Evolutionary conservation across 2,329 filamentous ascomycete genomes (phyloP), one percentile per base, ranked within the genome.

Genomic region (Ophiostoma sp.): DNA sequence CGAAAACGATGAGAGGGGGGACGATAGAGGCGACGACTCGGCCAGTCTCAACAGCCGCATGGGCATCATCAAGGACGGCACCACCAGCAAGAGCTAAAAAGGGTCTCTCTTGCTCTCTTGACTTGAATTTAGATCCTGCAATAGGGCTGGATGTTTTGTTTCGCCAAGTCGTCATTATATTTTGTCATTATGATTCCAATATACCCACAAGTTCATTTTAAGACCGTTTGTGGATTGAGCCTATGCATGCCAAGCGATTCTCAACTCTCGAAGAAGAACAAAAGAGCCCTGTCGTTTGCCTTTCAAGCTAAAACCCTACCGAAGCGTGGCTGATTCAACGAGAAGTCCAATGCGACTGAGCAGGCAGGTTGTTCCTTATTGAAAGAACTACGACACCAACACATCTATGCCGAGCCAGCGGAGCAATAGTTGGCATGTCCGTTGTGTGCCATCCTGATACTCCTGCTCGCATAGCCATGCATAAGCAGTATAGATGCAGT

Each of bases 11-110:
- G 60, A 58, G 52, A 38, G 52, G 6, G 52, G 52, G 7, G 38
- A 42, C 42, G 60, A 63, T 41, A 12, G 60, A 9, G 60, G 16
- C 14, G 60, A 66, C 6, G 76, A 77, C 3, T 64, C 66, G 1
- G 66, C 52, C n/a, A 67, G 67, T 18, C 45, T 69, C 68, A 75
- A n/a, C 67, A 72, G 63, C 73, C 76, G 63, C 69, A 74, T 69
- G 18, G 67, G 68, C 27, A 73, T 71, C 40, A 65, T 71, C 38
- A 67, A 69, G n/a, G 72, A 70, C 60, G 66, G 65, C 16, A 45
- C 16, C 41, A 5, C 18, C 36, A 6, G 52, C 27, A 58, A 58
- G 27, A 58, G 18, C 9, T 58, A 6, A 58, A 12, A 45, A 27
- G 2, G 2, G 27, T 27, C 27, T 27, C 27, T 27, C 1, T 3